Evolutionary conservation across 2,329 filamentous ascomycete genomes (phyloP), one percentile per base, ranked within the genome.

Genomic region (Aspergillus pseudotamarii): DNA sequence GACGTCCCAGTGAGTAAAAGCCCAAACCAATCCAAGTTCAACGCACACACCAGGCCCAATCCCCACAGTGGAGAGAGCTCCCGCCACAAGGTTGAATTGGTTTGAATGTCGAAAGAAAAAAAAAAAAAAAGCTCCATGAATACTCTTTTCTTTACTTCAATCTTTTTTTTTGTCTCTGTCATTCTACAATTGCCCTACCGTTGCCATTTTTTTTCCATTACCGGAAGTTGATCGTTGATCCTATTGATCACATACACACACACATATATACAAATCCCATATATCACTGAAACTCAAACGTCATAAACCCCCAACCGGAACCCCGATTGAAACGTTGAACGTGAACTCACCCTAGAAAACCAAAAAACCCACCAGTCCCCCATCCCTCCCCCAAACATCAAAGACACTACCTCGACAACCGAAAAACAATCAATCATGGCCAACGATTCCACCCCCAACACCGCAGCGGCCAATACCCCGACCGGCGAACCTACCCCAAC

Each of bases 401-500:
- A 38, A 21, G 19, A 46, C 38, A 32, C 38, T 30, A 28, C 51
- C 57, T 23, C 48, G 28, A 54, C 54, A 19, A 8, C 23, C 65
- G 53, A 59, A 59, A 62, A 59, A 32, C 38, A 6, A 41, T 26
- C 54, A 11, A 38, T 36, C 45, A 73, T 73, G 71, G 66, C 61
- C 65, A 66, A 59, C 54, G 64, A 65, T 6, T 56, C 60, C 41
- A 59, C 59, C n/a, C 58, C 61, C 19, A 58, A 61, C 38, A 53
- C 54, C 45, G 21, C 53, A 41, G 56, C 58, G n/a, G 59, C 63
- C 11, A 68, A 68, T 30, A 72, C 70, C 36, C 70, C 72, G 4
- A 64, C 67, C 26, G 65, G 66, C 16, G 64, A 75, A 65, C 30
- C 82, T 81, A 21, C 26, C 8, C 45, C 60, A 5, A 26, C 88